Base-by-base conservation (phyloP, 1,284 basidiomycete genomes). In the Moesziomyces globuligerus region DNA sequence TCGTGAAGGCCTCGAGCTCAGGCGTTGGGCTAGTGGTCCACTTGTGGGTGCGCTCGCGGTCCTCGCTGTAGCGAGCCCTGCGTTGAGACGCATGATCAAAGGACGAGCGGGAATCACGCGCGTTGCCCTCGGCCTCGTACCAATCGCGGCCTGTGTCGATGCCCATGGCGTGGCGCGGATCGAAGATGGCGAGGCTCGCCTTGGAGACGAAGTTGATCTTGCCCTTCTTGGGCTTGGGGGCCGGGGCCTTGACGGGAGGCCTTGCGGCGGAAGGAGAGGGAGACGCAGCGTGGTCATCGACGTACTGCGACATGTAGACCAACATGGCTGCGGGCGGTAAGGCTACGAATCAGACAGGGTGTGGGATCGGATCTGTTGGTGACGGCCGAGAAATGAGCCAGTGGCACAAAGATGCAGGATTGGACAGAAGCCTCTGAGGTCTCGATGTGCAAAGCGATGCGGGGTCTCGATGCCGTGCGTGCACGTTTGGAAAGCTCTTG, bases 181-280 rank as follows among this genome's bases (percentile, higher is more conserved):
- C 72, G 38, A 79, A 67, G 56, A 75, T 68, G 47, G 76, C 77
- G 11, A 79, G 56, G 39, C 73, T 76, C 11, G 77, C 74, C 50
- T 79, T 78, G 46, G 76, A 78, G 41, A 76, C 72, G 34, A 68
- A 74, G 44, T 76, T 76, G 69, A 79, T 64, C 65, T 79, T 79
- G 46, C 60, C 68, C 58, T 72, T 75, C 34, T 70, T 73, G 11
- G 58, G 43, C 40, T 61, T 62, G 15, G 61, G 28, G 10, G 51
- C 23, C 15, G 53, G 11, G 11, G 62, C 37, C 51, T 46, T 70
- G 21, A 39, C 8, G 6, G 44, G 26, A 24, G 48, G 7, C 18
- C 37, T 41, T 26, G 41, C 17, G 5, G 62, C 13, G 8, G 11
- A 25, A 13, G 62, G 37, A 2, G 51, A 17, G 13, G 55, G 51